These are phyloP conservation scores for Fusarium sacchari DNA, from an alignment of 2,329 filamentous ascomycete genomes.

Conservation along the genomic window DNA sequence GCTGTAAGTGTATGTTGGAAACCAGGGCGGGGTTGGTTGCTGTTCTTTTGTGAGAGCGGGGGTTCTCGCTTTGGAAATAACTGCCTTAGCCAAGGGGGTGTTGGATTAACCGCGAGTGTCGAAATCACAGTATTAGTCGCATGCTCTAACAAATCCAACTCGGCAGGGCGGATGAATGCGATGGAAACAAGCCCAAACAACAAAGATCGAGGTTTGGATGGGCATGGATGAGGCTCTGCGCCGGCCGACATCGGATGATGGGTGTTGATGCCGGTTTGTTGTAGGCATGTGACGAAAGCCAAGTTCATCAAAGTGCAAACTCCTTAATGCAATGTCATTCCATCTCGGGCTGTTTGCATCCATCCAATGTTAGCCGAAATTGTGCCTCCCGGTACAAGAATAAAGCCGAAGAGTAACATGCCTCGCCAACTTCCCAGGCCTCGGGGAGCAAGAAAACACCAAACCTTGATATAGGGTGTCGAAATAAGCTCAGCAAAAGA, in stretches of 20 bases:
- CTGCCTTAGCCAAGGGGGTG: background rate
- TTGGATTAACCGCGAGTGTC: background rate
- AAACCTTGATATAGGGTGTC: too few species aligned
- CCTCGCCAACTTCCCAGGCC: too few species aligned
- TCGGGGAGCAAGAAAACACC: too few species aligned
- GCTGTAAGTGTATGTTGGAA: background rate
- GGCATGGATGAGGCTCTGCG: conserved; percentile 6
- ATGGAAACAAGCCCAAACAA: background rate
- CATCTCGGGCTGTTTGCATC: background rate
- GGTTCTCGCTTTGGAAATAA: conserved; percentile 3
- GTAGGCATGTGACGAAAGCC: background rate
- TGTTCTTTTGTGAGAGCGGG: background rate
- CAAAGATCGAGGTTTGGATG: background rate
- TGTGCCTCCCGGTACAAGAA: background rate
- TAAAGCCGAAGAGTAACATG: background rate
- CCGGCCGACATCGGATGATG: background rate
- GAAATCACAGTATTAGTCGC: background rate
- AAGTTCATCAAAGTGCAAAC: background rate
- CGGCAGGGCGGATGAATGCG: background rate
- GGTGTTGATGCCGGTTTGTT: background rate
- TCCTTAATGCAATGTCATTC: background rate
- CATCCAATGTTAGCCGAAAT: background rate
- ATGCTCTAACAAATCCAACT: background rate
- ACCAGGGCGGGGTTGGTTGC: background rate
- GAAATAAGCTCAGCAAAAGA: too few species aligned